phyloP scores from a whole-genome alignment of 352 stramenopile species.

The Thalassiosira gravida region DNA sequence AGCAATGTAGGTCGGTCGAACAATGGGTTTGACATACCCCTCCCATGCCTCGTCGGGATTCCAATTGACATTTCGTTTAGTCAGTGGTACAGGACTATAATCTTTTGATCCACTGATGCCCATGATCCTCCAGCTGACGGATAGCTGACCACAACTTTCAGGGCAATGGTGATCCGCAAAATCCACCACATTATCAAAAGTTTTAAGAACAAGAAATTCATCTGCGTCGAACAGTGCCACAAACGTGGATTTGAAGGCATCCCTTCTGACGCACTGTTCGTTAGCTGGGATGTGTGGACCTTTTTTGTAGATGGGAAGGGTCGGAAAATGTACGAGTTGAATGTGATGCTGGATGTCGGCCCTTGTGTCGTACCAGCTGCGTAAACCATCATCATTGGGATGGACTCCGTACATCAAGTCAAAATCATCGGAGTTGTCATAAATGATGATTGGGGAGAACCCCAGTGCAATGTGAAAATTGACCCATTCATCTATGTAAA shows the following conservation, averaged over 20 bases:
- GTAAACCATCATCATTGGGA: neutral
- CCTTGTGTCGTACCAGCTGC: neutral
- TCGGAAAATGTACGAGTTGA: neutral
- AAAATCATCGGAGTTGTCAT: constrained; percentile 65
- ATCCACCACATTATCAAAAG: constrained; percentile 19
- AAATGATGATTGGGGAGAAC: constrained; percentile 68
- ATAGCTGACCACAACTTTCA: constrained; percentile 9
- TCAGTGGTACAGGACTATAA: too few species aligned
- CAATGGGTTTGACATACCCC: too few species aligned
- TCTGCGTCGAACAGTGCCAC: constrained; percentile 41
- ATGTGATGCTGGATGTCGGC: neutral
- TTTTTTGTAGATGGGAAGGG: too few species aligned
- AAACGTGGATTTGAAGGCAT: constrained; percentile 20
- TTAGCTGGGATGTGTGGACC: constrained; percentile 7
- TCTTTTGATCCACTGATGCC: too few species aligned
- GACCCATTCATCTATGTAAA: constrained; percentile 66
- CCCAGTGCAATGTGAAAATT: constrained; percentile 65
- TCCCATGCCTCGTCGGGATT: too few species aligned
- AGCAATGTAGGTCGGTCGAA: too few species aligned
- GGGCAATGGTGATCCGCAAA: constrained; percentile 21
- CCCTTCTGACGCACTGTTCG: constrained; percentile 16
- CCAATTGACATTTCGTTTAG: too few species aligned
- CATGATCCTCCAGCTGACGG: too few species aligned
- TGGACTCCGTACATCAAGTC: constrained; percentile 14
- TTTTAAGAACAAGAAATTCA: constrained; percentile 48